Conservation (phyloP, 371 early-diverging fungal species). For the Mortierella sp. region DNA sequence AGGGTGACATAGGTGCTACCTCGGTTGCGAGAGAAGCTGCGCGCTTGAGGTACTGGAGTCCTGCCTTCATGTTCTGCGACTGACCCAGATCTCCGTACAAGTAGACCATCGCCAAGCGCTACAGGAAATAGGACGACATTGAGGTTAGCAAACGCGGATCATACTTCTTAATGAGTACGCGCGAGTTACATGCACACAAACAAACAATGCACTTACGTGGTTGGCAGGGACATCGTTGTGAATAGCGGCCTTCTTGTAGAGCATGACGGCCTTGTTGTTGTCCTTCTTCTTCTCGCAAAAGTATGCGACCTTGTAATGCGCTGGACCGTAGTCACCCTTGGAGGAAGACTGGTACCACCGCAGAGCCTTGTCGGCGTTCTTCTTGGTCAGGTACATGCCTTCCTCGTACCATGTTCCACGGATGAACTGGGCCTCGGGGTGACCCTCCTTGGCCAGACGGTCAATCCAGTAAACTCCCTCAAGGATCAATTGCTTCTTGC, state of each 20-base stretch:
- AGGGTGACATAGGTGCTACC: conserved; percentile 78
- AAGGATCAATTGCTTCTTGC: conserved; percentile 49
- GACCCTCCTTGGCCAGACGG: conserved; percentile 73
- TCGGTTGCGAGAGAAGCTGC: conserved; percentile 75
- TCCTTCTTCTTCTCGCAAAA: conserved; percentile 74
- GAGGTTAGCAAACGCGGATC: neutral
- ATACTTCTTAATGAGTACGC: too few species aligned
- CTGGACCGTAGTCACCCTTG: conserved; percentile 60
- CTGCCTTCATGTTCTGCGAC: conserved; percentile 71
- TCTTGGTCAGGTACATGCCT: conserved; percentile 68
- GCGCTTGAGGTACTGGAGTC: conserved; percentile 79
- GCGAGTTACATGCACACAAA: neutral
- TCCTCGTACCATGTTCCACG: conserved; percentile 79
- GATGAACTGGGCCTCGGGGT: conserved; percentile 79
- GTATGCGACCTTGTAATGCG: conserved; percentile 61
- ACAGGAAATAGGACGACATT: neutral
- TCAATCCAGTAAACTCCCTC: conserved; percentile 83
- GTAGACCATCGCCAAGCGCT: conserved; percentile 70
- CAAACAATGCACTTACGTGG: conserved; percentile 65
- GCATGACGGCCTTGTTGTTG: conserved; percentile 74
- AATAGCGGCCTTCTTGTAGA: conserved; percentile 82
- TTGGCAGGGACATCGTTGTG: conserved; percentile 78
- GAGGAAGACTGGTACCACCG: conserved; percentile 59
- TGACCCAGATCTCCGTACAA: conserved; percentile 77
- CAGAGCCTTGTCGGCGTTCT: conserved; percentile 65